A percentile compares a stretch with the other conserved stretches of the same genome.
Evolutionary conservation across 1,139 yeast genomes (phyloP).

Genomic region (Lodderomyces margitis): DNA sequence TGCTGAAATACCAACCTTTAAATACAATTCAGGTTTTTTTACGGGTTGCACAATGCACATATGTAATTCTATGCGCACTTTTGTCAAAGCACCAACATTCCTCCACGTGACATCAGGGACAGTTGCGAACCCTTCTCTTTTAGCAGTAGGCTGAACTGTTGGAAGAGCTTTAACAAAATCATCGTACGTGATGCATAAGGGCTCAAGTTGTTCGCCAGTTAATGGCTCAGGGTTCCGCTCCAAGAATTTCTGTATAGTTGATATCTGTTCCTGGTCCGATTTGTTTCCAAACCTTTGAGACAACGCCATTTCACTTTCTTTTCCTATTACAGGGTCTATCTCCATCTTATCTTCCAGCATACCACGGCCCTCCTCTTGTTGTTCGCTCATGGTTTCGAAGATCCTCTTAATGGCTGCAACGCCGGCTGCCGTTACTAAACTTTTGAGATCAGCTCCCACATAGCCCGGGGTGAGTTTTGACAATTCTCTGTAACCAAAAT

Average conservation of each 20-base stretch:
- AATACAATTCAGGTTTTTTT: constrained; percentile 84
- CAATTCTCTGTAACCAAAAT: constrained; percentile 63
- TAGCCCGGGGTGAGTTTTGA: constrained; percentile 97
- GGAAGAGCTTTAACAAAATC: constrained; percentile 88
- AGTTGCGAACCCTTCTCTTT: constrained; percentile 98
- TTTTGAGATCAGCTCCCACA: constrained; percentile 96
- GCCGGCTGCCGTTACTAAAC: constrained; percentile 94
- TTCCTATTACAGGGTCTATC: constrained; percentile 26
- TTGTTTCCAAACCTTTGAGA: constrained; percentile 27
- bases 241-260: constrained; percentile 74
- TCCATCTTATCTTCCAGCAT: constrained; percentile 37
- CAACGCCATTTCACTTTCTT: constrained; percentile 9
- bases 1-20: constrained; percentile 89
- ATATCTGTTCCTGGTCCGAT: constrained; percentile 42
- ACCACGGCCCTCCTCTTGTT: constrained; percentile 23
- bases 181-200: constrained; percentile 68
- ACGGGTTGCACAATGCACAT: constrained; percentile 98
- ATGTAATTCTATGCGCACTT: constrained; percentile 83
- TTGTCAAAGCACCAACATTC: constrained; percentile 84
- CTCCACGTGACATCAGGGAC: constrained; percentile 98
- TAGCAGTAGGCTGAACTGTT: constrained; percentile 94
- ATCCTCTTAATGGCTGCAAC: constrained; percentile 91
- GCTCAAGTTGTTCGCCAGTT: constrained; percentile 68
- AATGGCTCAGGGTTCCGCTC: constrained; percentile 76
- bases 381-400: constrained; percentile 51